Conservation (phyloP, 257 asterid species). For the Oldenlandia corymbosa region DNA sequence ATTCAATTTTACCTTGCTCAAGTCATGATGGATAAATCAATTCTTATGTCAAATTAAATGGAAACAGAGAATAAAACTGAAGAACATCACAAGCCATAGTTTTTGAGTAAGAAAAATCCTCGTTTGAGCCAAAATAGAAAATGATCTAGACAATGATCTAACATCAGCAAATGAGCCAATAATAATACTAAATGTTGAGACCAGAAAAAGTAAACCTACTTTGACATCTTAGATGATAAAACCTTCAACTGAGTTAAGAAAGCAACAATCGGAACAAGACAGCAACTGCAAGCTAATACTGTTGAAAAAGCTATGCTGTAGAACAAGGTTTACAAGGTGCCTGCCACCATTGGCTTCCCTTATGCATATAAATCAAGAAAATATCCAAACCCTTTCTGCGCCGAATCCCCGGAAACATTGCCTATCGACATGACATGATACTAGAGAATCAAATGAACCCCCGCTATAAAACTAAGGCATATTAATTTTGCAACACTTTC, state of each 20-base stretch:
- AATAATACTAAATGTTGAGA: background rate
- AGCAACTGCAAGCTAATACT: background rate
- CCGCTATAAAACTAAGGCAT: background rate
- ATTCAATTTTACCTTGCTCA: conserved; percentile 11
- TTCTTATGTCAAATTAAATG: background rate
- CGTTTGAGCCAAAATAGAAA: background rate
- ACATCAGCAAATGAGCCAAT: background rate
- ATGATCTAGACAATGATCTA: background rate
- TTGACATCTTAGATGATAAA: background rate
- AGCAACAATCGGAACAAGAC: background rate
- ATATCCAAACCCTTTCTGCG: conserved; percentile 1
- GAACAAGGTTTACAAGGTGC: conserved; percentile 1
- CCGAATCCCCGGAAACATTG: background rate
- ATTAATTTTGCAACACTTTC: background rate
- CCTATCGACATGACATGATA: too few species aligned
- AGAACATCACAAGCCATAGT: background rate
- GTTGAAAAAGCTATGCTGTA: conserved; percentile 2
- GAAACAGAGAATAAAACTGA: background rate
- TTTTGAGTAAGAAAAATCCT: background rate
- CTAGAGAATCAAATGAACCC: background rate
- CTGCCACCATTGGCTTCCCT: background rate
- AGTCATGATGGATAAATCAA: background rate
- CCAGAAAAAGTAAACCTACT: background rate
- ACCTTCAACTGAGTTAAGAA: background rate
- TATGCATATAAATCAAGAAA: background rate